Base-by-base conservation (phyloP, 495 filamentous ascomycete species). In the Xylaria venustula region DNA sequence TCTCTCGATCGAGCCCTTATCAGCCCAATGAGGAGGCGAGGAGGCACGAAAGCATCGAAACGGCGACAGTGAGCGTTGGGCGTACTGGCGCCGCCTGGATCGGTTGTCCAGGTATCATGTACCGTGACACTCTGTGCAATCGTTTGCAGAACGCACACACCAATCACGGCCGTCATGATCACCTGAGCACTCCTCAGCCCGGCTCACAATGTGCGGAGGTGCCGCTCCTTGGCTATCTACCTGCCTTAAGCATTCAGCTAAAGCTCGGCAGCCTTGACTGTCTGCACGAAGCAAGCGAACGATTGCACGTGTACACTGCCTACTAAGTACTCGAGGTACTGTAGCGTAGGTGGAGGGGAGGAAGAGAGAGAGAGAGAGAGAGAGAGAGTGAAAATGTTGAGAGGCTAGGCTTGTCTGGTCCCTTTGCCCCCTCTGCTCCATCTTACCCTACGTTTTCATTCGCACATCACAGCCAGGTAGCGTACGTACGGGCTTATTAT, bases 161-260 rank as follows among this genome's bases (percentile, higher is more conserved):
- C 53, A 55, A 55, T 55, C 53, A 55, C 15, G 26, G 26, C 11
- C 23, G 53, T 34, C 15, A 30, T 32, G 53, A 45, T 45, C 53
- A 55, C 25, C 36, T 40, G 53, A 45, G 53, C 25, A 45, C 37
- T 55, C 45, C 53, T 55, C 40, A 44, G 53, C 53, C 40, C 53
- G 17, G 22, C 37, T 30, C 41, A 26, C 26, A 34, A 32, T 22
- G 46, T 32, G 48, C 48, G 26, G 23, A 40, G 9, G 54, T 37
- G 28, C 14, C 30, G 42, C 40, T 36, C 42, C 3, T 17, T 7
- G 45, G 22, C 22, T 15, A 28, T 51, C 32, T 30, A 50, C 56
- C 34, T 58, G 56, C 56, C 56, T 58, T 2, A 42, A 50, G 46
- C 56, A 50, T 50, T 58, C 56, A 58, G 56, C 56, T 58, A 40